Evolutionary conservation across 441 rosid genomes (phyloP).

Genomic region (Mallotus repandus): DNA sequence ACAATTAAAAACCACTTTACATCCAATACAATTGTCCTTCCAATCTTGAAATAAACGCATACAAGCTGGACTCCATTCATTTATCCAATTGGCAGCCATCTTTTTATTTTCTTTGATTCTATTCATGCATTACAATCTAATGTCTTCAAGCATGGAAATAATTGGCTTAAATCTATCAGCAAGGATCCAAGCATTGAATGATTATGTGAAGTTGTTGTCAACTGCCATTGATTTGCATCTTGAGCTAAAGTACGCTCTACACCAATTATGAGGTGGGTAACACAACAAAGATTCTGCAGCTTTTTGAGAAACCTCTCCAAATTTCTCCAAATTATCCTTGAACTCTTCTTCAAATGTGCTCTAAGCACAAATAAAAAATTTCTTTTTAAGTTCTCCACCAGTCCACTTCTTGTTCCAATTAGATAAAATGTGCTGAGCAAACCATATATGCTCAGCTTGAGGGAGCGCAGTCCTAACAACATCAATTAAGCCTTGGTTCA

Average conservation of each 20-base stretch:
- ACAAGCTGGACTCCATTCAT: neutral
- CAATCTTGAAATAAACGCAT: neutral
- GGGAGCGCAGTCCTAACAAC: no score
- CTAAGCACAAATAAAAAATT: no score
- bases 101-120: neutral
- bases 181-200: neutral
- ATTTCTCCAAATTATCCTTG: neutral
- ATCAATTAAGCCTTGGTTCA: no score
- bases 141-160: neutral
- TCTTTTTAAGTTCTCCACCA: no score
- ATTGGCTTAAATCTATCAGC: neutral
- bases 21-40: accelerated
- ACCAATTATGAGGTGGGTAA: neutral
- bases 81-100: neutral
- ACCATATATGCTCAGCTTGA: no score
- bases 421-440: no score
- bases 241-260: neutral
- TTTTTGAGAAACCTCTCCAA: neutral
- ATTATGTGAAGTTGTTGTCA: neutral
- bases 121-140: neutral
- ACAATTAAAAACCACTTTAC: neutral
- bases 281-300: neutral
- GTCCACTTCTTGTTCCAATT: no score
- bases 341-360: no score
- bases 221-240: neutral